phyloP scores from a whole-genome alignment of 2,329 filamentous ascomycete genomes.

The Venturia aucupariae region DNA sequence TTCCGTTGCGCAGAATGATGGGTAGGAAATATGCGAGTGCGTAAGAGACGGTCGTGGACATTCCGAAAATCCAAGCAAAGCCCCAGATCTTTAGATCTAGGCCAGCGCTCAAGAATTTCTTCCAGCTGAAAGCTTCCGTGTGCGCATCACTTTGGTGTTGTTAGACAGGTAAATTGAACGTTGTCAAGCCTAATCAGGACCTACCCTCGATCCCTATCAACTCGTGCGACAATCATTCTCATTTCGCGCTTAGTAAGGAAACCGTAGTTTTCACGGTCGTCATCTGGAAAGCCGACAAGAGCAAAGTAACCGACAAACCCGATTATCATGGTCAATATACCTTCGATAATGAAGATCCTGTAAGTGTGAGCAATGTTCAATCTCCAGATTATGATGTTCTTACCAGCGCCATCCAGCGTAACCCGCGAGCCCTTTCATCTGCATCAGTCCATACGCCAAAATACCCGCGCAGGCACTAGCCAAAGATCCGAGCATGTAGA shows the following conservation, averaged over 20 bases:
- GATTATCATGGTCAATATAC: constrained; percentile 42
- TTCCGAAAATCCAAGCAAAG: constrained; percentile 47
- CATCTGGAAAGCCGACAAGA: constrained; percentile 41
- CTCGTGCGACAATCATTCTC: constrained; percentile 41
- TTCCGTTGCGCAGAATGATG: constrained; percentile 54
- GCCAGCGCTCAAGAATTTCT: constrained; percentile 39
- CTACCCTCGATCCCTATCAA: constrained; percentile 41
- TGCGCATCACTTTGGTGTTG: constrained; percentile 33
- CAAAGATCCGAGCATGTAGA: constrained; percentile 61
- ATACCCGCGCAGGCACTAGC: constrained; percentile 60
- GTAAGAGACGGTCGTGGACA: constrained; percentile 63
- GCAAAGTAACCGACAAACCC: constrained; percentile 33
- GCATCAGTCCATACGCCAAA: constrained; percentile 60
- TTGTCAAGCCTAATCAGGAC: neutral
- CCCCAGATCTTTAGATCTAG: constrained; percentile 47
- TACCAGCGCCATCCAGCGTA: constrained; percentile 36
- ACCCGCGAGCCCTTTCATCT: constrained; percentile 47
- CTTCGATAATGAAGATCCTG: constrained; percentile 42
- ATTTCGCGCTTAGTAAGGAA: constrained; percentile 40
- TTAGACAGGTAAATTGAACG: neutral
- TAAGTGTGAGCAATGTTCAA: constrained; percentile 16
- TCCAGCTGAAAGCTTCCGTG: constrained; percentile 38
- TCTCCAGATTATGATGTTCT: constrained; percentile 23
- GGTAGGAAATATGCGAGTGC: constrained; percentile 72
- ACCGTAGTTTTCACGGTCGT: constrained; percentile 31